Percentiles rank a stretch among this genome's conserved stretches.
phyloP scores from a whole-genome alignment of 306 rosid species.

The Pachyrhizus erosus region DNA sequence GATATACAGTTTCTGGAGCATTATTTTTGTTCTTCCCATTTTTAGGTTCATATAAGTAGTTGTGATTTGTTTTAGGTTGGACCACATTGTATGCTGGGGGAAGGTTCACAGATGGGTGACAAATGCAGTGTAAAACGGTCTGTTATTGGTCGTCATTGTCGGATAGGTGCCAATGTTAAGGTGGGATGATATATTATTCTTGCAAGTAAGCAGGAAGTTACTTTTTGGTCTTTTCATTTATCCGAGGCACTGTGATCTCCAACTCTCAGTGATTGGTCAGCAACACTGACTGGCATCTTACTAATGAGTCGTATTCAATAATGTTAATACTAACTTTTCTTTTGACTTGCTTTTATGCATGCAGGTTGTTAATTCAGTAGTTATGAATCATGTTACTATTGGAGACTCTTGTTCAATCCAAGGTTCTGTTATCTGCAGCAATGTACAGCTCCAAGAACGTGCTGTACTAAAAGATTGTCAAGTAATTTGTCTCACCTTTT shows the following conservation, averaged over 20 bases:
- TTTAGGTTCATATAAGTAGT: constrained; percentile 31
- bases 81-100: constrained; percentile 98
- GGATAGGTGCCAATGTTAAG: constrained; percentile 97
- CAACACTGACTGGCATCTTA: constrained; percentile 4
- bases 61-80: constrained; percentile 78
- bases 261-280: constrained; percentile 7
- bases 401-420: constrained; percentile 90
- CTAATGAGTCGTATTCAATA: constrained; percentile 19
- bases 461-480: constrained; percentile 89
- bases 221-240: constrained; percentile 24
- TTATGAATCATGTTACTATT: constrained; percentile 94
- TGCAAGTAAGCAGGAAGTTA: constrained; percentile 37
- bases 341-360: not conserved
- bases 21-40: constrained; percentile 19
- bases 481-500: constrained; percentile 51
- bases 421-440: constrained; percentile 94
- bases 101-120: constrained; percentile 97
- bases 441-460: constrained; percentile 95
- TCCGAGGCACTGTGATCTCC: not conserved
- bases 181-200: constrained; percentile 52
- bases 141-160: constrained; percentile 97
- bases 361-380: constrained; percentile 88
- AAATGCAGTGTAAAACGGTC: constrained; percentile 98
- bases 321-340: not conserved
- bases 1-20: constrained; percentile 35